Evolutionary conservation across 129 eudicot species (phyloP).

Genomic region (Escallonia rubra): DNA sequence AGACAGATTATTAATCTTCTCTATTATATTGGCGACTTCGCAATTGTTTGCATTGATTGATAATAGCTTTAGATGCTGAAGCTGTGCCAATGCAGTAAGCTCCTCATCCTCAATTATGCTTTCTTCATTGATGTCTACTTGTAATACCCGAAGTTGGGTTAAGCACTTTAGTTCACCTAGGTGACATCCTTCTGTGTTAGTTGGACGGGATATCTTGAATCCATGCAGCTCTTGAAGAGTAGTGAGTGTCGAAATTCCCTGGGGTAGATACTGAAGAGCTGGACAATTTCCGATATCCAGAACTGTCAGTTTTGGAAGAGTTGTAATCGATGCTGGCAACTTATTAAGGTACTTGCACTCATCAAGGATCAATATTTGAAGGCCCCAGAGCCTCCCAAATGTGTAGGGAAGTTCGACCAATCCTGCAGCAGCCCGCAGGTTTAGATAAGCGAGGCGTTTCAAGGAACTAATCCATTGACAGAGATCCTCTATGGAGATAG

Average conservation of each 20-base stretch:
- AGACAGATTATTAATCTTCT: neutral
- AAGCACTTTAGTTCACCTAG: slow-evolving; percentile 5
- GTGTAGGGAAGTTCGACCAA: neutral
- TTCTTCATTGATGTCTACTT: slow-evolving; percentile 1
- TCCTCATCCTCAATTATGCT: slow-evolving; percentile 10
- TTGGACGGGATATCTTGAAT: slow-evolving; percentile 8
- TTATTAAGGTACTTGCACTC: slow-evolving; percentile 3
- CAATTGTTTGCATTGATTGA: slow-evolving; percentile 4
- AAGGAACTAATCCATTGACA: slow-evolving; percentile 8
- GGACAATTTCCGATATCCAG: slow-evolving; percentile 13
- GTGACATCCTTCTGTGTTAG: neutral
- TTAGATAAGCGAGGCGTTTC: slow-evolving; percentile 7
- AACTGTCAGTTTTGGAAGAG: slow-evolving; percentile 1
- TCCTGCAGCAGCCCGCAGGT: neutral
- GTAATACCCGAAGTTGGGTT: slow-evolving; percentile 13
- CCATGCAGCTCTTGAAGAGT: slow-evolving; percentile 16
- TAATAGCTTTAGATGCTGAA: slow-evolving; percentile 2
- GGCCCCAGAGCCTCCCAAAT: slow-evolving; percentile 3
- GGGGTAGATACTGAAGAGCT: slow-evolving; percentile 3
- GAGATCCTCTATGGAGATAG: neutral
- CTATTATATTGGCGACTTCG: neutral
- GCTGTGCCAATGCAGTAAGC: neutral
- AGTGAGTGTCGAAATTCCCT: slow-evolving; percentile 5
- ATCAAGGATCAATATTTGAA: slow-evolving; percentile 7
- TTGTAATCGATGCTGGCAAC: slow-evolving; percentile 12